These are phyloP conservation scores for Ophiostoma australiae DNA, from an alignment of 2,329 filamentous ascomycete genomes.

Conservation along the genomic window DNA sequence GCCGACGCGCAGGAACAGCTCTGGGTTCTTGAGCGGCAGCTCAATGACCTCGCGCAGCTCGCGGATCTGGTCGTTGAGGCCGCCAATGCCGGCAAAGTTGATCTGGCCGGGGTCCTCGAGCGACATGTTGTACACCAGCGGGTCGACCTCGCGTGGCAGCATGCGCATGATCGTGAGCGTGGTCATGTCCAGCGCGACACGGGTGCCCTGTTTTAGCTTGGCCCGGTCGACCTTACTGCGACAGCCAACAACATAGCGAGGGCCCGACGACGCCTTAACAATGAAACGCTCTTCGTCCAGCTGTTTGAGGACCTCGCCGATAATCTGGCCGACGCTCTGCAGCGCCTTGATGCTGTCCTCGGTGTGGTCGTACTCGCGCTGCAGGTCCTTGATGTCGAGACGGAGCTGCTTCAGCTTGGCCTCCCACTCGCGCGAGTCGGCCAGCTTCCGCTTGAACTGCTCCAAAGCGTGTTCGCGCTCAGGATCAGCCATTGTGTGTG, in stretches of 20 bases:
- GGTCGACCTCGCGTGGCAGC: conserved; percentile 96
- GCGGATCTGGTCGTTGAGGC: conserved; percentile 95
- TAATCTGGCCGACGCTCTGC: conserved; percentile 98
- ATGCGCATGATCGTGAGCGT: conserved; percentile 99
- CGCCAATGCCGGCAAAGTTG: conserved; percentile 96
- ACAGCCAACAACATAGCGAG: conserved; percentile 96
- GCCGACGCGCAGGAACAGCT: conserved; percentile 91
- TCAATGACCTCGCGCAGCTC: conserved; percentile 97
- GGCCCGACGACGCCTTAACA: conserved; percentile 95
- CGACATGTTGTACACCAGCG: conserved; percentile 99
- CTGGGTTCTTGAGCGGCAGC: conserved; percentile 95
- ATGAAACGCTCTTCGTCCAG: conserved; percentile 99
- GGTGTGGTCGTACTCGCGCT: conserved; percentile 92
- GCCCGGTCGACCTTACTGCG: conserved; percentile 96
- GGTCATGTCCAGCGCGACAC: conserved; percentile 97
- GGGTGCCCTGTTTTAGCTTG: conserved; percentile 96
- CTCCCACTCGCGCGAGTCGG: conserved; percentile 98
- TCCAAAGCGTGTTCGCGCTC: conserved; percentile 66
- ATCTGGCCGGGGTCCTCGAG: conserved; percentile 95
- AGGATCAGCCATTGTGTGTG: conserved; percentile 40
- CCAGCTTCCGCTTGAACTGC: conserved; percentile 72
- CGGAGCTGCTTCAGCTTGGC: conserved; percentile 92
- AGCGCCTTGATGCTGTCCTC: conserved; percentile 99
- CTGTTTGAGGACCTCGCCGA: conserved; percentile 97
- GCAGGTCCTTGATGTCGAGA: conserved; percentile 90